phyloP scores from a whole-genome alignment of 306 rosid species.

The Dryas drummondii region DNA sequence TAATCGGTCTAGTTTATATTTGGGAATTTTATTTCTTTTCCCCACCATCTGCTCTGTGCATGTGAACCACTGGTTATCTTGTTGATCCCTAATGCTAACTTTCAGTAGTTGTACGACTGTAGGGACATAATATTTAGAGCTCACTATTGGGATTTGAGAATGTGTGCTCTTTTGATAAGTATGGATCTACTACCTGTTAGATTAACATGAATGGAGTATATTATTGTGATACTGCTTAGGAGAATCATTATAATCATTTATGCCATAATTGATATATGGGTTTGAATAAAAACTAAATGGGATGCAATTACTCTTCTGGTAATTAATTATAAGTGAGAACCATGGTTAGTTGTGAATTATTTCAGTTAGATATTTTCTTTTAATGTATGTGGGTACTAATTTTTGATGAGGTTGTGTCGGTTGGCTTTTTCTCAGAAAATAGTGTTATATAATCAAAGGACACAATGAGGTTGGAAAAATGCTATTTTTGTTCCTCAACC shows the following conservation, averaged over 20 bases:
- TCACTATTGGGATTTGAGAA: not conserved
- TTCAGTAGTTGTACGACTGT: not conserved
- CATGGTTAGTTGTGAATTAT: not conserved
- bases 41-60: too few species aligned
- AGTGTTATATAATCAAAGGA: not conserved
- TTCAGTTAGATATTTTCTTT: too few species aligned
- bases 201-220: not conserved
- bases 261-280: not conserved
- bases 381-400: not conserved
- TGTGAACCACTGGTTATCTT: not conserved
- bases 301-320: not conserved
- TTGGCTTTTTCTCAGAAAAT: not conserved
- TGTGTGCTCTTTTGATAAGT: not conserved
- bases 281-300: not conserved
- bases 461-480: conserved; percentile 88
- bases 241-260: not conserved
- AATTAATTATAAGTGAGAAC: not conserved
- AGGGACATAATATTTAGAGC: not conserved
- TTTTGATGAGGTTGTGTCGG: not conserved
- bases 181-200: not conserved
- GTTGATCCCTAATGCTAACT: not conserved
- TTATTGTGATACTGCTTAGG: not conserved
- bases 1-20: too few species aligned
- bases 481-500: conserved; percentile 93
- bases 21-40: too few species aligned